Evolutionary conservation across 768 basidiomycete genomes (phyloP), one percentile per base, ranked within the genome.

Genomic region (Ephemerocybe angulata): DNA sequence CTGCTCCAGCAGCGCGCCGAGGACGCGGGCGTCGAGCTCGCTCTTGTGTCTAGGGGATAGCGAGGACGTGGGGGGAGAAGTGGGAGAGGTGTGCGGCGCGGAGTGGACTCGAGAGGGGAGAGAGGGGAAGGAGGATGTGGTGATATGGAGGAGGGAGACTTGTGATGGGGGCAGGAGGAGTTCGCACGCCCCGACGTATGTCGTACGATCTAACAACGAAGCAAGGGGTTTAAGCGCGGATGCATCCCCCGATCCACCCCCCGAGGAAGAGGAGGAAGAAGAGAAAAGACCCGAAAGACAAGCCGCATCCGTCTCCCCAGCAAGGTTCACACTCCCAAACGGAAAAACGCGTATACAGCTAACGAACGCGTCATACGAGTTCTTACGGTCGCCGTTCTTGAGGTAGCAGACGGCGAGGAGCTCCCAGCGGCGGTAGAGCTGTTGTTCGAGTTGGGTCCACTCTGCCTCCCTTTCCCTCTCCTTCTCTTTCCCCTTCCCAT

Each of bases 361-460:
- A 28, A 74, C 60, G 55, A 85, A 84, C 1, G 83, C 76, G 7
- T 82, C 74, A 54, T 81, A 83, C 13, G 88, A 84, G 53, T 78
- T 75, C 88, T 80, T 81, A 21, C 87, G 78, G 60, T 96, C 88
- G 0, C 86, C 87, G 25, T 84, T 84, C 67, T 90, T 93, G 27
- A 80, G 77, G 63, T 83, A 85, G 65, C 90, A 93, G 3, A 87
- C 82, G 0, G 81, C 93, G 24, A 95, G 72, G 28, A 96, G 67
- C 70, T 97, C 92, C 81, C 86, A 95, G 43, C 93, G 73, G 21
- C 85, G 77, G 58, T 79, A 81, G 25, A 93, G 60, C 57, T 87
- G 84, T 29, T 85, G 83, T 54, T 82, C 78, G 1, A 90, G 72
- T 58, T 82, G 79, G 41, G 53, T 71, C 85, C 86, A 88, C 33